phyloP scores from a whole-genome alignment of 2,329 filamentous ascomycete genomes.

The Chalara sp. region DNA sequence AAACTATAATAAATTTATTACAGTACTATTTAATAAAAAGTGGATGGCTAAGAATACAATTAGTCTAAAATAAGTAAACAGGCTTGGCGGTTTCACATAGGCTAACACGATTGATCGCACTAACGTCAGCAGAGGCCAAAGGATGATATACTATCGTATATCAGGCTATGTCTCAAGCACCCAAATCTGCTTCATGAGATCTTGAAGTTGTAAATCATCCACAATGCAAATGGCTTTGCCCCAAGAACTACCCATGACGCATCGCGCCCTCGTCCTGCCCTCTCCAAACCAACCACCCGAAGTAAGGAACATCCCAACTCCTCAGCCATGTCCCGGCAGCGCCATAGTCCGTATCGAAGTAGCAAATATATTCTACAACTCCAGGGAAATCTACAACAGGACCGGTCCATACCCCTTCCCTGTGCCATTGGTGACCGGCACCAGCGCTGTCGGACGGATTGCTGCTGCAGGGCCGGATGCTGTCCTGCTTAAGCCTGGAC shows the following conservation, averaged over 20 bases:
- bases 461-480: slow-evolving; percentile 28
- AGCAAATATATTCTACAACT: slow-evolving; percentile 31
- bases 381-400: slow-evolving; percentile 32
- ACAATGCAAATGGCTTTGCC: no score
- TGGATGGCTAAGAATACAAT: no score
- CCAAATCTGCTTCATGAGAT: no score
- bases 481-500: slow-evolving; percentile 22
- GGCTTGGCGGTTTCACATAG: no score
- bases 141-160: no score
- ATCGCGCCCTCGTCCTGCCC: slow-evolving; percentile 22
- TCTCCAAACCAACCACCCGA: slow-evolving; percentile 11
- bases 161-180: no score
- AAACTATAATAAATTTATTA: no score
- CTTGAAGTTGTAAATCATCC: no score
- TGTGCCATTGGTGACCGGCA: slow-evolving; percentile 24
- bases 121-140: no score
- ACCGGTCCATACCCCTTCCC: slow-evolving; percentile 23
- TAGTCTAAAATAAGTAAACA: no score
- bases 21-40: no score
- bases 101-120: no score
- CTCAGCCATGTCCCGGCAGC: slow-evolving; percentile 27
- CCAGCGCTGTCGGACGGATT: slow-evolving; percentile 28
- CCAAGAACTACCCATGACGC: slow-evolving; percentile 4
- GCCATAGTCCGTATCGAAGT: slow-evolving; percentile 33
- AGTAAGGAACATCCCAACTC: slow-evolving; percentile 28